A percentile compares a stretch with the other conserved stretches of the same genome.
phyloP scores from a whole-genome alignment of 2,329 filamentous ascomycete genomes.

The Colletotrichum falcatum region DNA sequence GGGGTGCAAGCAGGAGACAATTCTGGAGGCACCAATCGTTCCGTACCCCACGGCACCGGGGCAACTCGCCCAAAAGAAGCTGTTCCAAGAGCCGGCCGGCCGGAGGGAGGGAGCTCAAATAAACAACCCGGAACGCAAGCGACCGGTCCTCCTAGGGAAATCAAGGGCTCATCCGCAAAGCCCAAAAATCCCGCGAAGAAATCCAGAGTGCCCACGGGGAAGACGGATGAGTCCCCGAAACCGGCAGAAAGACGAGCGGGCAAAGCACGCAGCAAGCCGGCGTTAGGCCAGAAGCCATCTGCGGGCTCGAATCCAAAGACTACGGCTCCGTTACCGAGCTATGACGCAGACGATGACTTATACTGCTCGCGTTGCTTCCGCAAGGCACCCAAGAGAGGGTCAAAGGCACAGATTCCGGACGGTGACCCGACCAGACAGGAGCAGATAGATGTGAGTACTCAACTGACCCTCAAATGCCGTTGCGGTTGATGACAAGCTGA shows the following conservation, averaged over 20 bases:
- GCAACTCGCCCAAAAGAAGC: not conserved
- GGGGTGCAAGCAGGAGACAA: not conserved
- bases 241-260: not conserved
- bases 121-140: not conserved
- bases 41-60: too few relatives aligned
- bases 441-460: slow-evolving; percentile 34
- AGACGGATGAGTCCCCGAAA: not conserved
- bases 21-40: not conserved
- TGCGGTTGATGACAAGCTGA: not conserved
- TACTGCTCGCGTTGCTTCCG: slow-evolving; percentile 48
- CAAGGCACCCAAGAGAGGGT: slow-evolving; percentile 25
- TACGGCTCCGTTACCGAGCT: slow-evolving; percentile 30
- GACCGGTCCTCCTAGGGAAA: not conserved
- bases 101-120: not conserved
- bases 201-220: not conserved
- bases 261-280: not conserved
- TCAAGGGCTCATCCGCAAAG: not conserved
- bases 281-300: not conserved
- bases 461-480: not conserved
- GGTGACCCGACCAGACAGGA: slow-evolving; percentile 26
- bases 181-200: not conserved
- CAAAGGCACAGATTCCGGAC: not conserved
- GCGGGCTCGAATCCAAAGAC: not conserved
- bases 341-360: slow-evolving; percentile 46
- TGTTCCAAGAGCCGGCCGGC: not conserved